These are phyloP conservation scores for Rhodamnia argentea DNA, from an alignment of 345 rosid species.

Conservation along the genomic window DNA sequence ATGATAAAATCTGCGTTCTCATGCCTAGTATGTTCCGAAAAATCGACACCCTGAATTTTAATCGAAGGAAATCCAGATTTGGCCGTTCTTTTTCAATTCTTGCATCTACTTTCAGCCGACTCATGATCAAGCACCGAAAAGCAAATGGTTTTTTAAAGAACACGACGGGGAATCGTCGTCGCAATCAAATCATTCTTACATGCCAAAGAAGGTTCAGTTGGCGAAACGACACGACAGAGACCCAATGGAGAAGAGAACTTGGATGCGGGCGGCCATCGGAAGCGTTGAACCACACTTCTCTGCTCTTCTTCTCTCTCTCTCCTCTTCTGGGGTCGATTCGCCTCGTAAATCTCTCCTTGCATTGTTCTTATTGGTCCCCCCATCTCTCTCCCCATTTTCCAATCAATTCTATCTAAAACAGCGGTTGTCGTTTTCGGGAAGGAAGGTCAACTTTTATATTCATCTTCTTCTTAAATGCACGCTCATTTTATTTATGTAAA, in stretches of 20 bases:
- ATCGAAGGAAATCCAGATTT: not conserved
- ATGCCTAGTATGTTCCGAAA: not conserved
- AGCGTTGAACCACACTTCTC: not conserved
- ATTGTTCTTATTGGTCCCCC: not conserved
- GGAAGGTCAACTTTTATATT: not conserved
- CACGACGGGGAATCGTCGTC: not conserved
- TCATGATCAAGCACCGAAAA: not conserved
- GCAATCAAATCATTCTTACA: not conserved
- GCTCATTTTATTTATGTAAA: not conserved
- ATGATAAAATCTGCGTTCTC: not conserved
- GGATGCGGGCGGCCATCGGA: not conserved
- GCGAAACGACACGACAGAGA: not conserved
- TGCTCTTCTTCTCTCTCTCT: not conserved
- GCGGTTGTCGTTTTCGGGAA: not conserved
- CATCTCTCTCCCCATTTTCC: not conserved
- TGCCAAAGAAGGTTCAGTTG: not conserved
- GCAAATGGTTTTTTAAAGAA: not conserved
- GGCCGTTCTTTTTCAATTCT: not conserved
- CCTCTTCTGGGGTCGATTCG: constrained; percentile 1
- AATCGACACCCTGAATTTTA: not conserved
- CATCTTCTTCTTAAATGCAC: not conserved
- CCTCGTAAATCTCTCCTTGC: constrained; percentile 2
- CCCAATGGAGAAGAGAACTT: not conserved
- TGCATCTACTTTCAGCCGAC: not conserved
- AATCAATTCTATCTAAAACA: not conserved